phyloP scores from a whole-genome alignment of 2,329 filamentous ascomycete species.

The Xylariaceae sp. region DNA sequence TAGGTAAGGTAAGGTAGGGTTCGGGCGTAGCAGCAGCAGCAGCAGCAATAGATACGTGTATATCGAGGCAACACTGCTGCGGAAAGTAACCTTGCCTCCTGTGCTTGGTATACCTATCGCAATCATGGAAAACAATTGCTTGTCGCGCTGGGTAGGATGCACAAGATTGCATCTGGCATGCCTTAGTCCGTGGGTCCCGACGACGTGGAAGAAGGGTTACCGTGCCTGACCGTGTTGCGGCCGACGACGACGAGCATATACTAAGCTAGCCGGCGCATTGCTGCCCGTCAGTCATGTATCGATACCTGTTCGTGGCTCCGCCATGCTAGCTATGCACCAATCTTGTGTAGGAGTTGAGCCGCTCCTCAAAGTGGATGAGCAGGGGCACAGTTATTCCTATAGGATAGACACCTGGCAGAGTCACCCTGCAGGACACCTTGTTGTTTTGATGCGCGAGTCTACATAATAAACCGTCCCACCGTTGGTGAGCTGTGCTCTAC shows the following conservation, averaged over 20 bases:
- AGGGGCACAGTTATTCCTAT: conserved; percentile 10
- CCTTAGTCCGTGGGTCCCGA: conserved; percentile 34
- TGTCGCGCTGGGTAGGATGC: too few species aligned
- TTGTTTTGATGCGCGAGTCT: not conserved
- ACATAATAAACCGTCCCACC: conserved; percentile 34
- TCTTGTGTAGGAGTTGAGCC: conserved; percentile 23
- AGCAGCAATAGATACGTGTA: conserved; percentile 7
- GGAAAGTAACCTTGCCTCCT: too few species aligned
- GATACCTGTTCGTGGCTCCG: conserved; percentile 33
- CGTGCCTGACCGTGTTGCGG: too few species aligned
- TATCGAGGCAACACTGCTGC: conserved; percentile 1
- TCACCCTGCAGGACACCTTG: not conserved
- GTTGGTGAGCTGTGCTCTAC: too few species aligned
- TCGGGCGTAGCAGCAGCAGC: conserved; percentile 14
- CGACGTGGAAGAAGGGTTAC: conserved; percentile 37
- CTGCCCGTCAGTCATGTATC: conserved; percentile 47
- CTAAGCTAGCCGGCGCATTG: conserved; percentile 43
- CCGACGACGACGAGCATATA: conserved; percentile 32
- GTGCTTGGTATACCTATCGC: too few species aligned
- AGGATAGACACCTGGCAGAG: not conserved
- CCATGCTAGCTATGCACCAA: conserved; percentile 14
- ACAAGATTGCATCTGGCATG: conserved; percentile 33
- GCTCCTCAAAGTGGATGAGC: conserved; percentile 12
- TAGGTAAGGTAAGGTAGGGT: not conserved
- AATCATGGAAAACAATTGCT: too few species aligned